Percentiles rank a stretch among this genome's conserved stretches.
phyloP scores from a whole-genome alignment of 2,329 filamentous ascomycete species.

The Cordyceps farinosa region DNA sequence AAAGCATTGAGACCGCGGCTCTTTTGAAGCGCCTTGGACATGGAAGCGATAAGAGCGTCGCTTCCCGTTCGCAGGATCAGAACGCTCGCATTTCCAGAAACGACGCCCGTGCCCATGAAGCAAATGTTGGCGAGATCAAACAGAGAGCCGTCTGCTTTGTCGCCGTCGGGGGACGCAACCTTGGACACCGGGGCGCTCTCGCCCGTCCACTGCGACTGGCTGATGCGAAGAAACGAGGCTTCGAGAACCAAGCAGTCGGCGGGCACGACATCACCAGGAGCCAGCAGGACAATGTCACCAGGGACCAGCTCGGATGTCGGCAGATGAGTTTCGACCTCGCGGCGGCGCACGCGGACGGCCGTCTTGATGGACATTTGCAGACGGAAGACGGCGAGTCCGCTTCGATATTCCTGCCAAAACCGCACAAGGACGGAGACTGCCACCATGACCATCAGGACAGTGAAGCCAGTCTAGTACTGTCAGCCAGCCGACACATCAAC shows the following conservation, averaged over 20 bases:
- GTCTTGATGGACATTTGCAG: conserved; percentile 26
- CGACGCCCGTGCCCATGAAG: conserved; percentile 29
- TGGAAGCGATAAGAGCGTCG: conserved; percentile 27
- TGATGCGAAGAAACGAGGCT: conserved; percentile 27
- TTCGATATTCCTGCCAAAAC: conserved; percentile 30
- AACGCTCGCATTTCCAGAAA: conserved; percentile 27
- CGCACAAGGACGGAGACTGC: conserved; percentile 26
- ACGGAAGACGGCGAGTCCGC: conserved; percentile 26
- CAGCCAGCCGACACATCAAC: not conserved
- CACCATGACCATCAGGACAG: conserved; percentile 28
- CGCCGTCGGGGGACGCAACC: conserved; percentile 17
- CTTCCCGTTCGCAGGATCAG: conserved; percentile 26
- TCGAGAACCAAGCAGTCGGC: conserved; percentile 30
- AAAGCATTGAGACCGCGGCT: conserved; percentile 27
- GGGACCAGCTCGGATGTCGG: conserved; percentile 24
- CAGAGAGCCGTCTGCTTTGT: conserved; percentile 22
- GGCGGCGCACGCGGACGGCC: conserved; percentile 23
- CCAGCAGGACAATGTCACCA: conserved; percentile 25
- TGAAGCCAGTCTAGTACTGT: conserved; percentile 18
- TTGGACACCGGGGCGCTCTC: conserved; percentile 28
- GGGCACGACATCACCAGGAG: conserved; percentile 26
- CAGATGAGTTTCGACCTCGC: conserved; percentile 14
- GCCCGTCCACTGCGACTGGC: conserved; percentile 31
- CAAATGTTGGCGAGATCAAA: conserved; percentile 28
- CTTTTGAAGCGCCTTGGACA: conserved; percentile 26